phyloP scores from a whole-genome alignment of 768 basidiomycete species.

The Strobilomyces echinocephalus region DNA sequence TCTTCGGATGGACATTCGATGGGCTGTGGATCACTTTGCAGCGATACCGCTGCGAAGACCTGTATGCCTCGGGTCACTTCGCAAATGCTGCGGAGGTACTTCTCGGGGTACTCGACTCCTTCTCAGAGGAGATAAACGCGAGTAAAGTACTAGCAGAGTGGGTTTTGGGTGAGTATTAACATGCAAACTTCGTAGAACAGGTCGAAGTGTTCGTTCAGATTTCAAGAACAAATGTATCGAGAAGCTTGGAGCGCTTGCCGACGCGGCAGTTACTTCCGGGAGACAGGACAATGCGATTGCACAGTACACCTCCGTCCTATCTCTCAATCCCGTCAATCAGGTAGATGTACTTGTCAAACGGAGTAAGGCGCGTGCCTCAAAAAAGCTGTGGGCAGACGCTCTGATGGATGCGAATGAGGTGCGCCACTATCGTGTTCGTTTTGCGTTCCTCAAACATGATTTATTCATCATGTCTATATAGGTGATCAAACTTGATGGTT shows the following conservation, averaged over 20 bases:
- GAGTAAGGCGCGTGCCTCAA: not conserved
- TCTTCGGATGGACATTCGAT: no score
- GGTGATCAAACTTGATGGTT: no score
- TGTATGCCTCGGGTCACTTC: not conserved
- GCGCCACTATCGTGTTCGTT: no score
- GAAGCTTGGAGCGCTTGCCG: not conserved
- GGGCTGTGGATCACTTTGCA: not conserved
- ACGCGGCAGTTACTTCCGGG: not conserved
- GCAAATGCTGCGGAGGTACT: no score
- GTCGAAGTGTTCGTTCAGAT: not conserved
- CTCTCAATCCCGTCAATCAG: no score
- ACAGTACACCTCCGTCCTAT: no score
- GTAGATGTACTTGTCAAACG: not conserved
- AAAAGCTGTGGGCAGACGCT: no score
- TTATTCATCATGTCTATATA: no score
- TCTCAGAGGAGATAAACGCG: not conserved
- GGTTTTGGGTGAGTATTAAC: not conserved
- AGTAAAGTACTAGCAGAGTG: not conserved
- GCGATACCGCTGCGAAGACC: not conserved
- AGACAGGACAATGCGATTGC: conserved; percentile 1
- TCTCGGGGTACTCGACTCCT: no score
- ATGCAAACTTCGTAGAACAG: not conserved
- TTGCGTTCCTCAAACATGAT: no score
- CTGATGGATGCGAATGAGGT: no score
- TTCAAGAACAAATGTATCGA: not conserved